Evolutionary conservation across 192 early-diverging fungal species (phyloP).

Genomic region (Diversispora eburnea): DNA sequence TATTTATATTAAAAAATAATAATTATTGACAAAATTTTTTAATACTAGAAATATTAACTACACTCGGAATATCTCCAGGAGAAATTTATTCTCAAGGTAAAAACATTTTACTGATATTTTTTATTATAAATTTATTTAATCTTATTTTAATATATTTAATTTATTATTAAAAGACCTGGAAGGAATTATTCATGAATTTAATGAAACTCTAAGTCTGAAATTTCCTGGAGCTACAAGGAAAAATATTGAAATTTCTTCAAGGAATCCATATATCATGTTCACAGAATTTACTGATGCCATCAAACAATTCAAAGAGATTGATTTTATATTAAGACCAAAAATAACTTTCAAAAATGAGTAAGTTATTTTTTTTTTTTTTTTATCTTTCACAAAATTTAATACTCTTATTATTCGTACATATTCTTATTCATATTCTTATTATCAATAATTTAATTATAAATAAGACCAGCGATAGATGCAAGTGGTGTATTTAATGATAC

Average conservation of each 20-base stretch:
- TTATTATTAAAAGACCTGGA: not conserved
- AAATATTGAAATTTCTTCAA: not conserved
- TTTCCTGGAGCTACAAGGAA: not conserved
- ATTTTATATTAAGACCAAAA: not conserved
- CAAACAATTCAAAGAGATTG: not conserved
- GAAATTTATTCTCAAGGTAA: too few relatives aligned
- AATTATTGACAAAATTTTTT: too few relatives aligned
- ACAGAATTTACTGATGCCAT: not conserved
- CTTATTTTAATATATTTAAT: too few relatives aligned
- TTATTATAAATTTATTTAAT: too few relatives aligned
- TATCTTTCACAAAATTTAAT: not conserved
- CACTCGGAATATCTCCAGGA: too few relatives aligned
- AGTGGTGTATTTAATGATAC: not conserved
- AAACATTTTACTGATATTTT: too few relatives aligned
- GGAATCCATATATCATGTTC: not conserved
- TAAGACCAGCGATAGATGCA: not conserved
- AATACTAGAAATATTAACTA: too few relatives aligned
- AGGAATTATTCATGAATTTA: not conserved
- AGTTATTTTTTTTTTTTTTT: not conserved
- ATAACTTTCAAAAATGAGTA: not conserved
- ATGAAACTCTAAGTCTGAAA: not conserved
- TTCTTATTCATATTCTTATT: not conserved
- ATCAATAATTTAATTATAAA: not conserved
- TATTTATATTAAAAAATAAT: too few relatives aligned
- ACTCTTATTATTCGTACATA: not conserved